Percentiles rank a stretch among this genome's conserved stretches.
phyloP scores from a whole-genome alignment of 176 grass and related monocot species.

The Areca catechu region DNA sequence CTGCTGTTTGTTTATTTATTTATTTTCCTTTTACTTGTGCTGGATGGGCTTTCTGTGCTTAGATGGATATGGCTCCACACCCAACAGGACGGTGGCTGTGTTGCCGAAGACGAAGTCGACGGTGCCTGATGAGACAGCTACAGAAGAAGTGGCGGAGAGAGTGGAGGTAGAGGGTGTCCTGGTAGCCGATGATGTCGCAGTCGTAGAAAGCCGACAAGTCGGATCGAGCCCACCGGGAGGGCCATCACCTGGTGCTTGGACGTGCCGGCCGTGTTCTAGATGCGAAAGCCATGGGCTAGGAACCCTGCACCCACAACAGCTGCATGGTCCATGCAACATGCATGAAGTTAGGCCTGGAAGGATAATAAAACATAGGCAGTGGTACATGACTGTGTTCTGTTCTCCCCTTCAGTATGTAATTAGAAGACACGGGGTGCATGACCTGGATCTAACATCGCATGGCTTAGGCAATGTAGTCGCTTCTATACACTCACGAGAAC shows the following conservation, averaged over 20 bases:
- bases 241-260: constrained; percentile 16
- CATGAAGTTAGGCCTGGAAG: no score
- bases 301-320: constrained; percentile 11
- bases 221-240: constrained; percentile 3
- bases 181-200: constrained; percentile 14
- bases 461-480: no score
- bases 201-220: constrained; percentile 14
- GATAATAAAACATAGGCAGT: no score
- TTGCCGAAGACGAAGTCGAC: constrained; percentile 19
- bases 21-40: no score
- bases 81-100: constrained; percentile 10
- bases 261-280: constrained; percentile 14
- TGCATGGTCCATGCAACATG: not conserved
- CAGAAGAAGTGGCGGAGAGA: constrained; percentile 17
- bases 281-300: not conserved
- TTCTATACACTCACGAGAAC: no score
- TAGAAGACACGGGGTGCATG: no score
- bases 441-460: no score
- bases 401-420: no score
- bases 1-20: no score
- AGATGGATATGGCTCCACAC: no score
- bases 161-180: constrained; percentile 17
- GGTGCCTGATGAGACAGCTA: constrained; percentile 11
- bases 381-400: no score
- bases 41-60: no score